Evolutionary conservation across 2,329 filamentous ascomycete genomes (phyloP).

Genomic region (Diaporthe citri): DNA sequence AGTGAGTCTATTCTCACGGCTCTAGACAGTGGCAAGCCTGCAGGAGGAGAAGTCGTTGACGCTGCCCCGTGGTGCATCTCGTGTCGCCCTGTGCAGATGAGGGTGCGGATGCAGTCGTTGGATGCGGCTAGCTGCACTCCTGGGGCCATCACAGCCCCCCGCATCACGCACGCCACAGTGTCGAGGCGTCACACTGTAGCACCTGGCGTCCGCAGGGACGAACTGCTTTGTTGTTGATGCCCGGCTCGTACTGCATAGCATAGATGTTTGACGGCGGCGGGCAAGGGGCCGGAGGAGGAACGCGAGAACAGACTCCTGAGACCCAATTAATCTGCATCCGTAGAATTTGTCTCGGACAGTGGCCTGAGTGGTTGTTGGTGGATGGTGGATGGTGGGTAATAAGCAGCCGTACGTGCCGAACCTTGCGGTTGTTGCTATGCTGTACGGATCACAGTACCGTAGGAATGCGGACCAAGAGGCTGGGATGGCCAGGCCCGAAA

Average conservation of each 20-base stretch:
- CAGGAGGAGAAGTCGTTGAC: neutral
- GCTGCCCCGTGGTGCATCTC: slow-evolving; percentile 12
- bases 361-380: slow-evolving; percentile 9
- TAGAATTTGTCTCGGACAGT: slow-evolving; percentile 21
- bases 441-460: neutral
- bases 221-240: neutral
- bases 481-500: slow-evolving; percentile 5
- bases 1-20: neutral
- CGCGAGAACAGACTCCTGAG: slow-evolving; percentile 27
- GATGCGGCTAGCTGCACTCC: slow-evolving; percentile 23
- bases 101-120: slow-evolving; percentile 13
- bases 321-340: slow-evolving; percentile 28
- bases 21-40: slow-evolving; percentile 13
- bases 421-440: slow-evolving; percentile 6
- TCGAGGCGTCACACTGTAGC: slow-evolving; percentile 22
- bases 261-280: slow-evolving; percentile 16
- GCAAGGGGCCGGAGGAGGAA: slow-evolving; percentile 19
- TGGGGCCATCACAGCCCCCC: slow-evolving; percentile 26
- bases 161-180: slow-evolving; percentile 18
- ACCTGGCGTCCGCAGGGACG: slow-evolving; percentile 3
- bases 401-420: slow-evolving; percentile 16
- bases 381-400: slow-evolving; percentile 6
- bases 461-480: slow-evolving; percentile 21
- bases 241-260: slow-evolving; percentile 21
- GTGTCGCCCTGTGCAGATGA: slow-evolving; percentile 17